Conservation (phyloP, 148 eudicot species). For the Gaultheria prostrata region DNA sequence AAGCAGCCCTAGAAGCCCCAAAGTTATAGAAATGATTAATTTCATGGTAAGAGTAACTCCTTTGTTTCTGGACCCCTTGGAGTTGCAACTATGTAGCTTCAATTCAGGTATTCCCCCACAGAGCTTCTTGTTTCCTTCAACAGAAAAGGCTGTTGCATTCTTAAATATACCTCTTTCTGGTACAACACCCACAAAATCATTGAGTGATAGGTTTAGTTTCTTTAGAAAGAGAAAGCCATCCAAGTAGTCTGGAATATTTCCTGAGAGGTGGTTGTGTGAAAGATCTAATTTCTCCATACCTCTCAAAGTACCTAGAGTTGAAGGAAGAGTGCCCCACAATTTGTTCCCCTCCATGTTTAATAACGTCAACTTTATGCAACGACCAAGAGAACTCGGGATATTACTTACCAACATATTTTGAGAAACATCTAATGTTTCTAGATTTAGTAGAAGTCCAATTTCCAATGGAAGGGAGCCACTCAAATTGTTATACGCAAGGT, state of each 20-base stretch:
- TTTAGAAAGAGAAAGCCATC: background rate
- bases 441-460: too few species aligned
- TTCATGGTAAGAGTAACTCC: background rate
- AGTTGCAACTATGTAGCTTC: background rate
- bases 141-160: background rate
- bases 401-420: too few species aligned
- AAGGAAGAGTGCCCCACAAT: conserved; percentile 8
- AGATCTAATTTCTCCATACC: too few species aligned
- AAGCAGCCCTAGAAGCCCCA: background rate
- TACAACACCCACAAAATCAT: background rate
- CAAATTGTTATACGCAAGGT: too few species aligned
- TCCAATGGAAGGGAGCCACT: too few species aligned
- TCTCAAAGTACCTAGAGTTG: too few species aligned
- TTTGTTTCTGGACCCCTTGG: background rate
- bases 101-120: background rate
- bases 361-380: too few species aligned
- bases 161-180: background rate
- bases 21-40: background rate
- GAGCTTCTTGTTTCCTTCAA: background rate
- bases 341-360: background rate
- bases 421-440: too few species aligned
- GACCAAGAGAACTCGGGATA: too few species aligned
- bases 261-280: background rate
- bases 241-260: background rate
- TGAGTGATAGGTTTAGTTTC: background rate